Base-by-base conservation (phyloP, 2,329 filamentous ascomycete genomes). In the Nothopassalora personata region DNA sequence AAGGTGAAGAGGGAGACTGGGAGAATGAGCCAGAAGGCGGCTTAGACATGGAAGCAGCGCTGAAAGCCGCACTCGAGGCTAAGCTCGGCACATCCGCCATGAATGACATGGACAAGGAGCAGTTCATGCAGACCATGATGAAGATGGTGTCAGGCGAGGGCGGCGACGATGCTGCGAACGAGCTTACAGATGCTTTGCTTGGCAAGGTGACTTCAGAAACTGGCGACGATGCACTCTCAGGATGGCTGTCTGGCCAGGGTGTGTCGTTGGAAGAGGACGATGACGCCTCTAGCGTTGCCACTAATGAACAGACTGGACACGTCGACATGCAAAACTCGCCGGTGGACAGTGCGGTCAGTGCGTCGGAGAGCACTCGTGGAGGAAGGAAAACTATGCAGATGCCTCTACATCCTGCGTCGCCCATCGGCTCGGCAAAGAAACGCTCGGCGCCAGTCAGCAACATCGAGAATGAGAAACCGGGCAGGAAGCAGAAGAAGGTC, bases 71-170 rank as follows among this genome's bases (percentile, higher is more conserved):
- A 9, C 54, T 74, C 8, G 63, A 65, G 34, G 61, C 69, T 49
- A 71, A 64, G 54, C 65, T 74, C 0, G 66, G 64, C 13, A 67
- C 67, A 10, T 65, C 66, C 15, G 72, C 71, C 0, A 61, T 73
- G 18, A 64, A 74, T 18, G 76, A 73, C 15, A 71, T 76, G 65
- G 77, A 79, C 59, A 73, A 76, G 39, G 66, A 70, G 13, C 72
- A 74, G 11, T 71, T 80, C 51, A 72, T 79, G 54, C 65, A 76
- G 50, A 76, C 74, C 15, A 73, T 77, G 4, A 70, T 73, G 64
- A 73, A 77, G 53, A 78, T 80, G 76, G 68, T 79, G 10, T 72
- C 71, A 4, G 73, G 74, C 31, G 68, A 76, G n/a, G 72, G 60
- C 53, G 67, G 69, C 7, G 77, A 78, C 52, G 76, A 77, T 15